Evolutionary conservation across 805 yeast genomes (phyloP).

Genomic region (Lipomyces kockii): DNA sequence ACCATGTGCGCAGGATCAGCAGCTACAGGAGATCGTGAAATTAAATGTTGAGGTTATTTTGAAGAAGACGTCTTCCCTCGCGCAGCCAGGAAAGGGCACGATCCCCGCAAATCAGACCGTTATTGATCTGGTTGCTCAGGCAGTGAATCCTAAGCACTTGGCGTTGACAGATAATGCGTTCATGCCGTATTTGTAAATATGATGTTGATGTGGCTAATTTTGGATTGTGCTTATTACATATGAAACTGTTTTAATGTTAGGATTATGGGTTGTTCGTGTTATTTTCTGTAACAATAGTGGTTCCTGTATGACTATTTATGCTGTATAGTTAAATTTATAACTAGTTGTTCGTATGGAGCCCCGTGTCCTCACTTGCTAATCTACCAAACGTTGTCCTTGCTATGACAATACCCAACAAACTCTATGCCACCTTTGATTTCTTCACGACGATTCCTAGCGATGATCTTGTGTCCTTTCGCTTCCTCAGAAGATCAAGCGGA

Average conservation of each 20-base stretch:
- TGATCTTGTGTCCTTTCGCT: slow-evolving; percentile 14
- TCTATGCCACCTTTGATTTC: slow-evolving; percentile 21
- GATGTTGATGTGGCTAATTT: not conserved
- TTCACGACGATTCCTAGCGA: slow-evolving; percentile 31
- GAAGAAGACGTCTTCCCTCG: slow-evolving; percentile 76
- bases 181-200: slow-evolving; percentile 83
- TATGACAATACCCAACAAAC: not conserved
- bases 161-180: slow-evolving; percentile 91
- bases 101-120: slow-evolving; percentile 86
- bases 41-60: slow-evolving; percentile 84
- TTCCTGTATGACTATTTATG: not conserved
- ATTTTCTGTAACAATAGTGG: not conserved
- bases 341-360: not conserved
- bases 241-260: not conserved
- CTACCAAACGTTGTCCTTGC: not conserved
- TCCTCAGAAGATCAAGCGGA: slow-evolving; percentile 27
- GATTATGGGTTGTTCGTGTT: not conserved
- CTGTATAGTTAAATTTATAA: not conserved
- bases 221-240: not conserved
- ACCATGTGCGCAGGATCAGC: slow-evolving; percentile 80
- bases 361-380: not conserved
- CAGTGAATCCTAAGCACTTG: slow-evolving; percentile 90
- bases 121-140: slow-evolving; percentile 87
- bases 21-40: slow-evolving; percentile 81
- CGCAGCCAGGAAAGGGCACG: slow-evolving; percentile 61